Conservation (phyloP, 768 basidiomycete species). For the Rhizopogon vulgaris region DNA sequence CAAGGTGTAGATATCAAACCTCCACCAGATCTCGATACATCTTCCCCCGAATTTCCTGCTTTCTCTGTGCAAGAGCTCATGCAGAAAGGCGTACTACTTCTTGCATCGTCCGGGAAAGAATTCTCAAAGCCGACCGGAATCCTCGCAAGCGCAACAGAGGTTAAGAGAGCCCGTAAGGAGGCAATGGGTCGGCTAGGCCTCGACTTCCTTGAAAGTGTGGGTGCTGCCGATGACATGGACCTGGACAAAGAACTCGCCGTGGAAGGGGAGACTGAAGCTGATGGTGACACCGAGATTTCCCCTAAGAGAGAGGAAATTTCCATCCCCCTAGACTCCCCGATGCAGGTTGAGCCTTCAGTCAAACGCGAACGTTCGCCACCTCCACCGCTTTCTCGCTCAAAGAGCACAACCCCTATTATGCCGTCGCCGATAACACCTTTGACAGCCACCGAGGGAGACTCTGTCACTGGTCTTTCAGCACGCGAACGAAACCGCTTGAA, state of each 20-base stretch:
- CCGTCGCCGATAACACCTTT: constrained; percentile 44
- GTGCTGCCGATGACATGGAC: constrained; percentile 73
- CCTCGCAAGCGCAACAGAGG: constrained; percentile 67
- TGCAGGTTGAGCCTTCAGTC: constrained; percentile 38
- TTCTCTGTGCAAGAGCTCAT: constrained; percentile 78
- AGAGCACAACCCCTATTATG: constrained; percentile 37
- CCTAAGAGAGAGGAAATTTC: constrained; percentile 35
- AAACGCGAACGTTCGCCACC: constrained; percentile 36
- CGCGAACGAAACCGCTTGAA: constrained; percentile 93
- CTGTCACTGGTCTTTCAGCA: constrained; percentile 65
- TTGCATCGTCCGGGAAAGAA: constrained; percentile 93
- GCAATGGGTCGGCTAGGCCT: constrained; percentile 85
- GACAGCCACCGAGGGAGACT: constrained; percentile 35
- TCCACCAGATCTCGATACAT: constrained; percentile 19
- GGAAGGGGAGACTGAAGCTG: constrained; percentile 44
- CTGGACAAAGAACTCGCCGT: constrained; percentile 75
- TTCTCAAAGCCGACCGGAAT: constrained; percentile 72
- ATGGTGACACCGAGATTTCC: constrained; percentile 34
- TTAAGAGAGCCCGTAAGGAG: constrained; percentile 82
- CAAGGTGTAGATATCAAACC: constrained; percentile 22
- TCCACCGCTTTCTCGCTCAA: constrained; percentile 26
- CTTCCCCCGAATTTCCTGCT: constrained; percentile 56
- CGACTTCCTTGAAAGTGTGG: constrained; percentile 74
- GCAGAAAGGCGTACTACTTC: constrained; percentile 67
- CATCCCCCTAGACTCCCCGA: constrained; percentile 30